phyloP scores from a whole-genome alignment of 1,139 yeast species.

The Blastobotrys indianensis region DNA sequence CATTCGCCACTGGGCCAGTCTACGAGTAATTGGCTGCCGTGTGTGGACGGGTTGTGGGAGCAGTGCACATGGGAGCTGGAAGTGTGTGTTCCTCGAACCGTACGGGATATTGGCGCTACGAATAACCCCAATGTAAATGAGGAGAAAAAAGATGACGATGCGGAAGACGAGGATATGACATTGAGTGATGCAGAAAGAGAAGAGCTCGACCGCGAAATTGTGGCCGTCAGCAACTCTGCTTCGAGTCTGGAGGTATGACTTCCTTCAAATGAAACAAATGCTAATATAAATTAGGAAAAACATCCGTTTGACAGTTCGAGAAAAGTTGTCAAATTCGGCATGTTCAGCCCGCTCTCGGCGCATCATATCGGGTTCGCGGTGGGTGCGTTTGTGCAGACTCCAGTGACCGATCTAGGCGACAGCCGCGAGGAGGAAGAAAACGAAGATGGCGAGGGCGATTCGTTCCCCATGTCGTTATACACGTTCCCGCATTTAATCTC shows the following conservation, averaged over 20 bases:
- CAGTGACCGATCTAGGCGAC: conserved; percentile 41
- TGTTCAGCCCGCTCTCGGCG: conserved; percentile 83
- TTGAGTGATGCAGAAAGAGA: conserved; percentile 39
- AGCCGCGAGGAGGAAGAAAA: conserved; percentile 36
- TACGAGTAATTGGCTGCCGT: conserved; percentile 95
- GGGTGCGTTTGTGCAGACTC: conserved; percentile 71
- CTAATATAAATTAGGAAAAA: conserved; percentile 17
- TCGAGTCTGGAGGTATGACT: conserved; percentile 41
- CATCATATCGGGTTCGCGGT: conserved; percentile 96
- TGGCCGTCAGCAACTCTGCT: conserved; percentile 74
- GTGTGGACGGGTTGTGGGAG: conserved; percentile 85
- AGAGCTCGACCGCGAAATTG: conserved; percentile 48
- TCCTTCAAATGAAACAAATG: neutral
- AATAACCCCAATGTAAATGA: conserved; percentile 32
- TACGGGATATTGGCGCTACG: conserved; percentile 57
- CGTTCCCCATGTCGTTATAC: conserved; percentile 48
- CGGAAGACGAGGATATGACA: conserved; percentile 27
- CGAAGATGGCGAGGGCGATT: conserved; percentile 35
- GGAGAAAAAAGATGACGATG: conserved; percentile 36
- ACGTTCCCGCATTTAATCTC: conserved; percentile 51
- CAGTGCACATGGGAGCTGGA: conserved; percentile 91
- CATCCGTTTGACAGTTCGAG: conserved; percentile 60
- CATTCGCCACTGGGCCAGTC: conserved; percentile 74
- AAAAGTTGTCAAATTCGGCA: conserved; percentile 71
- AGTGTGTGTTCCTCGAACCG: conserved; percentile 71